These are phyloP conservation scores for Arachis hypogaea DNA, from an alignment of 306 rosid genomes.

Conservation along the genomic window DNA sequence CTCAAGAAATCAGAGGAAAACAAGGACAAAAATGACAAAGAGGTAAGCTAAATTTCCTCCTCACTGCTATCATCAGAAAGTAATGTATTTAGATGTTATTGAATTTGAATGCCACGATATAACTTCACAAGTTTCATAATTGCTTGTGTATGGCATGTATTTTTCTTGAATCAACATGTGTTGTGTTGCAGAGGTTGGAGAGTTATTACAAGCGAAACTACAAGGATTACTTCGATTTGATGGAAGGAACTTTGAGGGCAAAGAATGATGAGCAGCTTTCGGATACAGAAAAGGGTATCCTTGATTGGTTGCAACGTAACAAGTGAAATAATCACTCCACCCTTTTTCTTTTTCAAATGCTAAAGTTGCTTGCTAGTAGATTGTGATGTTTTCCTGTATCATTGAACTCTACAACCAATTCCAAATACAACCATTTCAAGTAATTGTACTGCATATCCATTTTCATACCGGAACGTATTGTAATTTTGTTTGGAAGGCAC, in stretches of 20 bases:
- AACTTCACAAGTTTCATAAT: neutral
- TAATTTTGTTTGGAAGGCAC: neutral
- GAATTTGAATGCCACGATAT: neutral
- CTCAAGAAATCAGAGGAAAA: slow-evolving; percentile 84
- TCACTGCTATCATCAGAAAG: too few species aligned
- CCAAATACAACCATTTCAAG: slow-evolving; percentile 26
- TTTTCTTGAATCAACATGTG: neutral
- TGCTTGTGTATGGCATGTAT: neutral
- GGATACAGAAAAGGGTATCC: slow-evolving; percentile 81
- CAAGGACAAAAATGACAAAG: slow-evolving; percentile 89
- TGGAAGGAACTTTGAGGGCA: slow-evolving; percentile 65
- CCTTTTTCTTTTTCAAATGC: neutral
- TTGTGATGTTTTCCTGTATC: slow-evolving; percentile 31
- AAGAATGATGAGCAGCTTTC: slow-evolving; percentile 56
- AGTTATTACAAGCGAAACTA: slow-evolving; percentile 87
- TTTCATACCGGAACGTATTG: too few species aligned
- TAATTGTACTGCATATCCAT: neutral
- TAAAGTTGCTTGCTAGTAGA: slow-evolving; percentile 7
- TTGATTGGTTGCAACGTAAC: slow-evolving; percentile 81
- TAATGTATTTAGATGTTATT: too few species aligned
- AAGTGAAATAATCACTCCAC: slow-evolving; percentile 36
- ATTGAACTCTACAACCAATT: slow-evolving; percentile 5
- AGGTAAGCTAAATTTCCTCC: slow-evolving; percentile 41
- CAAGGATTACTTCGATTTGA: slow-evolving; percentile 88
- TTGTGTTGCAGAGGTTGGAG: slow-evolving; percentile 68